These are phyloP conservation scores for Colletotrichum sp. DNA, from an alignment of 2,329 filamentous ascomycete genomes.

Conservation along the genomic window DNA sequence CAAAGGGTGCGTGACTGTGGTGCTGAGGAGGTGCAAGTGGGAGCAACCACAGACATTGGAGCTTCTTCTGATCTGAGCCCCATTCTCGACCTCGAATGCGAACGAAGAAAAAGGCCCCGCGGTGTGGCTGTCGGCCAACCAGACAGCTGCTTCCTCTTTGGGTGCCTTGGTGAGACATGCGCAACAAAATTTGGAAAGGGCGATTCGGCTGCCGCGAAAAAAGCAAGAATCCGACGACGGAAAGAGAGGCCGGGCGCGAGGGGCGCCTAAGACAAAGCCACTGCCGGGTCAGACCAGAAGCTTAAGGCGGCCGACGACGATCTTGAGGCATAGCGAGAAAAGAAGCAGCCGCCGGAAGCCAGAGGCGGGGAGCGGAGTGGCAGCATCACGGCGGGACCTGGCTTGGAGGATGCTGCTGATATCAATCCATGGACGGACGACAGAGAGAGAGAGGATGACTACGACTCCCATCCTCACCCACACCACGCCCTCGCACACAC, in stretches of 20 bases:
- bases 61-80: background rate
- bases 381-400: background rate
- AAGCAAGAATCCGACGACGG: constrained; percentile 15
- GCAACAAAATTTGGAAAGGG: background rate
- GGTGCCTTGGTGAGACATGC: constrained; percentile 15
- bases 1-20: background rate
- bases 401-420: background rate
- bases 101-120: constrained; percentile 5
- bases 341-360: background rate
- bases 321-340: background rate
- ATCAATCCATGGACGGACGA: background rate
- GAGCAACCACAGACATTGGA: background rate
- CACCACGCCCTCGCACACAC: background rate
- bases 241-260: constrained; percentile 10
- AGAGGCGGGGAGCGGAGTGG: background rate
- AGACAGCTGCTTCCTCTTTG: background rate
- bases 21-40: background rate
- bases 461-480: background rate
- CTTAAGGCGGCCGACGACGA: background rate
- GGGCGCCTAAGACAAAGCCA: constrained; percentile 16
- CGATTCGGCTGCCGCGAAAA: constrained; percentile 13
- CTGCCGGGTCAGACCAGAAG: constrained; percentile 9
- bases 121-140: constrained; percentile 2
- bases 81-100: constrained; percentile 18
- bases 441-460: background rate